phyloP scores from a whole-genome alignment of 2,329 filamentous ascomycete genomes.

The Alternaria postmessia region DNA sequence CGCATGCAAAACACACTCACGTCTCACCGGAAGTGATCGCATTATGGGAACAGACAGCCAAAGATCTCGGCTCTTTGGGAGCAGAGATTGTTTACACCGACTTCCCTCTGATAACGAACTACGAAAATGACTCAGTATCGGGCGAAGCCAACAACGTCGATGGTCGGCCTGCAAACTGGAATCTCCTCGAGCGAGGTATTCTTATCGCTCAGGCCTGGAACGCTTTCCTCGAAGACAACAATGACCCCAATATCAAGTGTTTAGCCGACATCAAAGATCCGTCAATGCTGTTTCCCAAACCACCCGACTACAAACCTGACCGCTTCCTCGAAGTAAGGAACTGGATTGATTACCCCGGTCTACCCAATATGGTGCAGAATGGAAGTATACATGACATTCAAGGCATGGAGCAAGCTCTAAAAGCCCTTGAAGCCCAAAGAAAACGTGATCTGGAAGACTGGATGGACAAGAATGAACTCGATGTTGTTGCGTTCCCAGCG shows the following conservation, averaged over 20 bases:
- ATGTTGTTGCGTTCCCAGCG: conserved; percentile 60
- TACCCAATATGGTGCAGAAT: conserved; percentile 42
- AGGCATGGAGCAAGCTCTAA: conserved; percentile 54
- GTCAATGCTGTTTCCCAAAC: conserved; percentile 49
- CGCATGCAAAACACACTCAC: conserved; percentile 45
- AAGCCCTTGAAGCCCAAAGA: conserved; percentile 58
- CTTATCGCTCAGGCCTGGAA: conserved; percentile 63
- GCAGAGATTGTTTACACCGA: conserved; percentile 56
- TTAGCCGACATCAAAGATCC: conserved; percentile 53
- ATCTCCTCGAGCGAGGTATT: conserved; percentile 57
- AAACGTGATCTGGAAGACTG: conserved; percentile 62
- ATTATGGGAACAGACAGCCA: conserved; percentile 45
- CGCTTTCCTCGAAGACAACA: conserved; percentile 57
- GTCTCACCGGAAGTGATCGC: conserved; percentile 52
- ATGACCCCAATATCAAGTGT: conserved; percentile 49
- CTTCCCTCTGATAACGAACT: conserved; percentile 58
- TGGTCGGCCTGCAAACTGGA: conserved; percentile 57
- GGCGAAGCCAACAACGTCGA: conserved; percentile 53
- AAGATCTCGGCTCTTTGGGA: conserved; percentile 52
- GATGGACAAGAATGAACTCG: conserved; percentile 55
- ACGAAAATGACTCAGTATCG: conserved; percentile 52
- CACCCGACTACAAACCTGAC: conserved; percentile 48
- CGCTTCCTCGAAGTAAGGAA: conserved; percentile 51
- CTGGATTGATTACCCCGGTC: conserved; percentile 50
- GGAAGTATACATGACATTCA: conserved; percentile 54